phyloP scores from a whole-genome alignment of 2,329 filamentous ascomycete genomes.

The Neofusicoccum kwambonambiense region DNA sequence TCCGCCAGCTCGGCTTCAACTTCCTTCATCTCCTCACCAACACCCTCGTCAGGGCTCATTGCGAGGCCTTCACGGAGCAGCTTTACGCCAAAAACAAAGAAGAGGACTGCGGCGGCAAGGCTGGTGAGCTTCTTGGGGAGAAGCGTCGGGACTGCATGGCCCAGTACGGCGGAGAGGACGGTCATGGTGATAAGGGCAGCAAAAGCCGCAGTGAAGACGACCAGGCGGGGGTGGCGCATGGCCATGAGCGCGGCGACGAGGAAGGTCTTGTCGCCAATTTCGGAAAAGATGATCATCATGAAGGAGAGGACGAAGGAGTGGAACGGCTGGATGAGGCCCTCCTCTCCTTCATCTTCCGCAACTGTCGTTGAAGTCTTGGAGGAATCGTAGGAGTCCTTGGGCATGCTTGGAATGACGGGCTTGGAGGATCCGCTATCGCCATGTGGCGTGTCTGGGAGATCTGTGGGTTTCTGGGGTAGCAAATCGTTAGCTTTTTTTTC shows the following conservation, averaged over 20 bases:
- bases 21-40: slow-evolving; percentile 96
- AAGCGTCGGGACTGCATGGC: slow-evolving; percentile 85
- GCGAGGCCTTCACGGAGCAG: slow-evolving; percentile 81
- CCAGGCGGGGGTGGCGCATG: slow-evolving; percentile 91
- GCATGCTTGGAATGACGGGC: slow-evolving; percentile 63
- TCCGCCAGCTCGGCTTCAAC: slow-evolving; percentile 92
- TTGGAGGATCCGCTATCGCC: slow-evolving; percentile 59
- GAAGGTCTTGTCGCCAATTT: slow-evolving; percentile 98
- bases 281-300: slow-evolving; percentile 96
- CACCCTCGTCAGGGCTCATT: slow-evolving; percentile 87
- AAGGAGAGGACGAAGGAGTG: slow-evolving; percentile 92
- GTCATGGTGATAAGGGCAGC: slow-evolving; percentile 92
- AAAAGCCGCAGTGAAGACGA: slow-evolving; percentile 95
- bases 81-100: slow-evolving; percentile 84
- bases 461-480: slow-evolving; percentile 67
- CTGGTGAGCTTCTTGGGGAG: slow-evolving; percentile 90
- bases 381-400: slow-evolving; percentile 48
- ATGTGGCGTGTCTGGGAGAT: slow-evolving; percentile 75
- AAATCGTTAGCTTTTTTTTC: background rate
- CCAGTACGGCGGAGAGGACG: slow-evolving; percentile 84
- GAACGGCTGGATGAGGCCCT: slow-evolving; percentile 70
- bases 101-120: slow-evolving; percentile 78
- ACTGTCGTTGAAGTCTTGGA: slow-evolving; percentile 16
- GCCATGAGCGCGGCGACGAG: slow-evolving; percentile 96
- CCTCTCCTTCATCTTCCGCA: slow-evolving; percentile 35